These are phyloP conservation scores for Akanthomyces dipterigenus DNA, from an alignment of 2,329 filamentous ascomycete species.

Conservation along the genomic window DNA sequence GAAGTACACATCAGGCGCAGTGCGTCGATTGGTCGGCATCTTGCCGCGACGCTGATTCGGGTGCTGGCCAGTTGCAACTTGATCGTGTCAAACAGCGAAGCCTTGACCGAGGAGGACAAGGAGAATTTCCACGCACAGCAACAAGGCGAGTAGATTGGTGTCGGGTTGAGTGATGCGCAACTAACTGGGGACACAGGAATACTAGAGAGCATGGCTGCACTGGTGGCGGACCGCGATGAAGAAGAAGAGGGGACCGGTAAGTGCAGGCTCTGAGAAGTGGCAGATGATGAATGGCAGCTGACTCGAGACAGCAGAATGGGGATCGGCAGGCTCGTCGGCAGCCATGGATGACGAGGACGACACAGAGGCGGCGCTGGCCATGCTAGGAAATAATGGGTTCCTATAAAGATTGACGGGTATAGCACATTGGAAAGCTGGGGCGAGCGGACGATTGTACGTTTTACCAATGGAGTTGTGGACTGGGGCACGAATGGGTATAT, in stretches of 20 bases:
- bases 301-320: conserved; percentile 40
- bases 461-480: background rate
- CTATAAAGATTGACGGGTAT: background rate
- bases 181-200: conserved; percentile 26
- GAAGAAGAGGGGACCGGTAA: conserved; percentile 55
- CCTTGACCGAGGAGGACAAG: conserved; percentile 24
- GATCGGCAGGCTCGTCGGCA: conserved; percentile 48
- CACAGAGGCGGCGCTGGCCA: background rate
- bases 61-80: conserved; percentile 35
- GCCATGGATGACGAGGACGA: conserved; percentile 33
- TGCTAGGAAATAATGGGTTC: background rate
- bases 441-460: background rate
- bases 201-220: conserved; percentile 40
- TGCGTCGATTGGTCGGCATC: conserved; percentile 34
- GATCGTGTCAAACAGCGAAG: conserved; percentile 31
- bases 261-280: conserved; percentile 22
- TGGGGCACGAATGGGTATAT: background rate
- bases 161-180: too few relatives aligned
- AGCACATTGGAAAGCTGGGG: background rate
- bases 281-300: background rate
- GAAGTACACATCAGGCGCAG: conserved; percentile 38
- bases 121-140: conserved; percentile 21
- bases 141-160: conserved; percentile 20
- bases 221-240: conserved; percentile 51
- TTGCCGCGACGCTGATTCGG: conserved; percentile 35